Evolutionary conservation across 495 filamentous ascomycete species (phyloP).

Genomic region (Hapsidospora chrysogenum): DNA sequence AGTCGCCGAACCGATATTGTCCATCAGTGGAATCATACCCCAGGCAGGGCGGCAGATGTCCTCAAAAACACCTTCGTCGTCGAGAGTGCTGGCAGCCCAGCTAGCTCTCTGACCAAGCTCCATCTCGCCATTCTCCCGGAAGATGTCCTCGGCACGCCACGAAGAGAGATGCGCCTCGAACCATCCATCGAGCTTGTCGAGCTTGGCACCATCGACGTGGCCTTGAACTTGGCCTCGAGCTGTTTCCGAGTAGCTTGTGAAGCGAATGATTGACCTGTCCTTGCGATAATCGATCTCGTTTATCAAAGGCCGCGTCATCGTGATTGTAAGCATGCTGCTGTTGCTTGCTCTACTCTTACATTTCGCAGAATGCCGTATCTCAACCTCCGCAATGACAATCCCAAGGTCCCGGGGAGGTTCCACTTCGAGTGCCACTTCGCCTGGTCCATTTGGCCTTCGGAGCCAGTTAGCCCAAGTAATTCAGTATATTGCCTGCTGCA

Average conservation of each 20-base stretch:
- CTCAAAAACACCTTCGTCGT: background rate
- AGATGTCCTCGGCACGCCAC: background rate
- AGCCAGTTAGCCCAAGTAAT: background rate
- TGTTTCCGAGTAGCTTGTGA: too few species aligned
- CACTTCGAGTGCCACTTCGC: background rate
- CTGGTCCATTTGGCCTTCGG: too few species aligned
- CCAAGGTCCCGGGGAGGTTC: background rate
- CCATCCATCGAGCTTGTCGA: conserved; percentile 4
- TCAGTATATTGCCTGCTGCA: background rate
- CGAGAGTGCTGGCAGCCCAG: conserved; percentile 7
- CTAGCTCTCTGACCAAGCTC: conserved; percentile 10
- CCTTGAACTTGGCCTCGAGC: too few species aligned
- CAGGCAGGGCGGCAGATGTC: background rate
- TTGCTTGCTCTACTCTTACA: background rate
- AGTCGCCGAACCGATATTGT: background rate
- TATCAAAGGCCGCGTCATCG: background rate
- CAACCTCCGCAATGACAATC: background rate
- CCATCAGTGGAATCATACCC: conserved; percentile 1
- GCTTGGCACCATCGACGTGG: background rate
- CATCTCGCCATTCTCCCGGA: conserved; percentile 8
- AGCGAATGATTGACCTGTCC: background rate
- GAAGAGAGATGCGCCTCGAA: conserved; percentile 7
- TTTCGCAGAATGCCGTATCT: background rate
- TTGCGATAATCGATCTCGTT: background rate
- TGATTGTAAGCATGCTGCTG: background rate